Evolutionary conservation across 441 rosid species (phyloP), one percentile per base, ranked within the genome.

Genomic region (Adansonia rubrostipa): DNA sequence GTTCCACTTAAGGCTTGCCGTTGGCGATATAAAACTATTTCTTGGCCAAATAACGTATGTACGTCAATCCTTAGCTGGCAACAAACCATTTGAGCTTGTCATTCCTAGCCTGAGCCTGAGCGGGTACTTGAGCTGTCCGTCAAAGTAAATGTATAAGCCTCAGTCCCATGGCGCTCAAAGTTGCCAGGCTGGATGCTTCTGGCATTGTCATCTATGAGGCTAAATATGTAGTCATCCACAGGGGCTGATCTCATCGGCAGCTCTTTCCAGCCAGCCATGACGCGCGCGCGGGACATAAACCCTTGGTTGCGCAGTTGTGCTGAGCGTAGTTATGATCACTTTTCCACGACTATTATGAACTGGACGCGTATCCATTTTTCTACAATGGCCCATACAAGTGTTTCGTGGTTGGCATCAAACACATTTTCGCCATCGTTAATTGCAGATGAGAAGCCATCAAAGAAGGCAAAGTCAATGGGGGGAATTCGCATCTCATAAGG

Each of bases 121-220:
- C 40, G 40, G 40, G 5, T 36, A 36, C 5, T 36, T 36, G 10
- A 20, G 53, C 69, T 45, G 53, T 36, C 77, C 77, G 13, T 74
- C 77, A 2, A 74, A 45, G 54, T 60, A 58, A 22, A 74, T 36
- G 40, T 4, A 74, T 14, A 74, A 19, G 4, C 95, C 92, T 92
- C 95, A 91, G 73, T 88, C 42, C 42, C 42, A 36, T 36, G 92
- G 51, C 92, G 87, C 81, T 91, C 95, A 33, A 91, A 91, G 80
- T 85, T 87, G 22, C 92, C 92, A 0, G 92, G 92, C 71, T 77
- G 83, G 66, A 88, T 85, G 80, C 92, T 91, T 74, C 89, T 91
- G 68, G 84, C 85, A 82, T 91, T 92, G 84, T 91, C 95, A 76
- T 91, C 95, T 0, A 91, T 84, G 66, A 91, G 86, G 80, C 92